Evolutionary conservation across 176 grass and related monocot species (phyloP).

Genomic region (Bonia amplexicaulis): DNA sequence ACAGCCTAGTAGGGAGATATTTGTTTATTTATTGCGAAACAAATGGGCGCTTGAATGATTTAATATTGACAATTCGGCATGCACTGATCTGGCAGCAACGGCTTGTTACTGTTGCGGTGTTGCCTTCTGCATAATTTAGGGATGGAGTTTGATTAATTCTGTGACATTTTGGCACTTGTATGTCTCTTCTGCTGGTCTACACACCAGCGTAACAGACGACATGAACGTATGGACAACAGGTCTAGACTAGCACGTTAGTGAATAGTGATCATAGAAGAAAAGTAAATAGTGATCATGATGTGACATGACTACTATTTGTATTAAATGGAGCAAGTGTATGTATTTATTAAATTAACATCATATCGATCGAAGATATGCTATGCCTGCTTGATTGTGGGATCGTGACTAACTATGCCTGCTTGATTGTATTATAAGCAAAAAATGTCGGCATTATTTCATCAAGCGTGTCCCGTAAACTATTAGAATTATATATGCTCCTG

Average conservation of each 20-base stretch:
- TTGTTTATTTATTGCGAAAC: not conserved
- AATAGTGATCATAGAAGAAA: not conserved
- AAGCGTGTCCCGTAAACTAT: not conserved
- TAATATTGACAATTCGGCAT: not conserved
- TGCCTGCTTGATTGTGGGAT: not conserved
- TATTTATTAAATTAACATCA: constrained; percentile 13
- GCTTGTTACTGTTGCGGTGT: not conserved
- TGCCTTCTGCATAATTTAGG: not conserved
- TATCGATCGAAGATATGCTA: constrained; percentile 17
- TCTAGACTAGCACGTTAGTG: not conserved
- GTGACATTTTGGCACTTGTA: not conserved
- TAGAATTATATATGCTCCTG: not conserved
- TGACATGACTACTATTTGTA: constrained; percentile 17
- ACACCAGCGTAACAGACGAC: not conserved
- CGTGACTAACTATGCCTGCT: not conserved
- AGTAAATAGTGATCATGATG: not conserved
- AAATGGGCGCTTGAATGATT: not conserved
- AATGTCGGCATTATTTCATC: not conserved
- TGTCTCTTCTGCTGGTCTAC: not conserved
- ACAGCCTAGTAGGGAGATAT: not conserved
- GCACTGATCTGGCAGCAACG: not conserved
- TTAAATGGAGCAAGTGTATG: not conserved
- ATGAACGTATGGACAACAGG: not conserved
- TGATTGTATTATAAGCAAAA: constrained; percentile 7
- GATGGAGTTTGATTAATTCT: not conserved